Percentiles rank a stretch among this genome's conserved stretches.
Conservation (phyloP, 2,329 filamentous ascomycete genomes). For the Ascochyta pisi region DNA sequence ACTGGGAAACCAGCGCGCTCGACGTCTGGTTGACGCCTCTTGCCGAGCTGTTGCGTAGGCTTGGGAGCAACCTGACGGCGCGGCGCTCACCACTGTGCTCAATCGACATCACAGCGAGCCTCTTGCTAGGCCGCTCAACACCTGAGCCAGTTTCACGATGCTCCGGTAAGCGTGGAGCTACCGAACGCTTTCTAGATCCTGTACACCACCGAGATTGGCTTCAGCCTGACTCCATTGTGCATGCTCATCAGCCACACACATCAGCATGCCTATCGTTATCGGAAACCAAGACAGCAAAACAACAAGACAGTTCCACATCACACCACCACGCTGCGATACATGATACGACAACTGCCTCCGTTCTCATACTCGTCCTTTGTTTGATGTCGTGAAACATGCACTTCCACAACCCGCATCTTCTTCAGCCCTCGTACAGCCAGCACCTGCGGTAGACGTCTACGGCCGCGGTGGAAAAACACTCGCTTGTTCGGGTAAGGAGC, state of each 20-base stretch:
- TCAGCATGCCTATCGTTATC: conserved; percentile 1
- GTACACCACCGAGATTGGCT: conserved; percentile 1
- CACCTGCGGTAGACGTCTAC: conserved; percentile 1
- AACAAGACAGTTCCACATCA: conserved; percentile 1
- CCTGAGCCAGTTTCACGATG: conserved; percentile 7
- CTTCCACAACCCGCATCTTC: background rate
- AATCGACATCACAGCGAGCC: background rate
- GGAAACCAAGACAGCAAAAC: background rate
- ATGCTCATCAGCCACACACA: conserved; percentile 9
- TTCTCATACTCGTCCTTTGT: background rate
- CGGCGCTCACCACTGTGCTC: background rate
- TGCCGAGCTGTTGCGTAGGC: background rate
- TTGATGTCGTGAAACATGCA: background rate
- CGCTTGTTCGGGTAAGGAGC: conserved; percentile 5
- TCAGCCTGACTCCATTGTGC: conserved; percentile 5
- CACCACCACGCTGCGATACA: background rate
- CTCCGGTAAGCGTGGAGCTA: conserved; percentile 8
- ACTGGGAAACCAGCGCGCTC: background rate
- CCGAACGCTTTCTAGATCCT: background rate
- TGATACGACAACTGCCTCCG: background rate
- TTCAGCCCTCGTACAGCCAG: background rate
- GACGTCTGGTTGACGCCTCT: background rate
- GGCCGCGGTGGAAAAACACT: conserved; percentile 15
- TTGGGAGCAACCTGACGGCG: background rate
- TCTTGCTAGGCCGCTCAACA: conserved; percentile 6